Base-by-base conservation (phyloP, 805 yeast species). In the Wickerhamiella australiensis region DNA sequence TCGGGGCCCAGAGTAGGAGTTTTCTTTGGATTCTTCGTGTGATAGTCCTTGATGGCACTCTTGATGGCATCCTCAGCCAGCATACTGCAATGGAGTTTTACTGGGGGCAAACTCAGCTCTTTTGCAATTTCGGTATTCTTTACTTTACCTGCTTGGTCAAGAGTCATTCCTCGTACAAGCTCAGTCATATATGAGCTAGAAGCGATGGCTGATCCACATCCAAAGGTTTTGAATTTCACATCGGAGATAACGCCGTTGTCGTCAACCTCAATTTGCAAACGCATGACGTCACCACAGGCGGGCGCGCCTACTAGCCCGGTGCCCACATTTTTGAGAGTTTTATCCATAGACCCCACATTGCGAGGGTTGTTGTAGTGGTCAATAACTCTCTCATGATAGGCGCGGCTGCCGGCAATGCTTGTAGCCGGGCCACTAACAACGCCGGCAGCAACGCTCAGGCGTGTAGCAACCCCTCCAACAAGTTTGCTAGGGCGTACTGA, bases 261-360 rank as follows among this genome's bases (percentile, higher is more conserved):
- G 60, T 88, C 96, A 8, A 92, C 98, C 65, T 88, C 79, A 61
- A 92, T 92, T 67, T 92, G 97, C 56, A 92, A 75, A 69, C 94
- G 82, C 96, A 92, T 92, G 42, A 92, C 98, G 71, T 92, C 98
- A 50, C 98, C 98, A 70, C 98, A 92, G 0, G 98, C 98, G 50
- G 98, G 97, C 0, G 98, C 97, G 51, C 98, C 98, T 13, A 92
- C 98, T 42, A 92, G 74, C 0, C 98, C 98, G 1, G 97, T 92
- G 41, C 98, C 98, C 11, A 92, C 96, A 57, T 79, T 77, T 15
- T 68, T 61, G 52, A 77, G 75, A 49, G 72, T 74, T 68, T 88
- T 87, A 68, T 88, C 86, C 66, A 92, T 69, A 5, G 95, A 77
- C 15, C 98, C 98, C 23, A 92, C 97, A 63, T 92, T 92, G 67